Percentiles rank a stretch among this genome's conserved stretches.
Conservation (phyloP, 1,139 yeast species). For the Protomyces inundatus region DNA sequence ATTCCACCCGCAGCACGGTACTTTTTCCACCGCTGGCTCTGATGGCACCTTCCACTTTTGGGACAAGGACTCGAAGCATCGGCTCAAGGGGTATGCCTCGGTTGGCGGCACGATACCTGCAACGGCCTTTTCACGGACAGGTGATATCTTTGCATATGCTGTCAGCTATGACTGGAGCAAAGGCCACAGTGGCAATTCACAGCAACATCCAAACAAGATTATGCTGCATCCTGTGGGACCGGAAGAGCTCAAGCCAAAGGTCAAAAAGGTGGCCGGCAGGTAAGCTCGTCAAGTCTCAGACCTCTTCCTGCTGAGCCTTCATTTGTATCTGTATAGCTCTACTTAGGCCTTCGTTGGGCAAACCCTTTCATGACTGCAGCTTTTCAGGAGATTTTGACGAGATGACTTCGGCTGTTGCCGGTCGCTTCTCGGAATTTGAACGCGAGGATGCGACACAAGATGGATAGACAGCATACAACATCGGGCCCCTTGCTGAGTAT, state of each 20-base stretch:
- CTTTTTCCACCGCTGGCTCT: slow-evolving; percentile 89
- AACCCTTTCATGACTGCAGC: no score
- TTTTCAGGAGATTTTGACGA: no score
- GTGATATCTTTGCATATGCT: slow-evolving; percentile 85
- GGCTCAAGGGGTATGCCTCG: slow-evolving; percentile 65
- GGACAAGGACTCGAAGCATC: slow-evolving; percentile 91
- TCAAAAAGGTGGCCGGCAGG: slow-evolving; percentile 31
- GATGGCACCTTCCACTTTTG: slow-evolving; percentile 93
- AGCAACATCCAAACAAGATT: slow-evolving; percentile 67
- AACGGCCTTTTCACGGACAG: slow-evolving; percentile 75
- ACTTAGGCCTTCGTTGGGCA: no score
- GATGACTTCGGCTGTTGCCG: no score
- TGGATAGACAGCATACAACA: no score
- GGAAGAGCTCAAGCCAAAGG: slow-evolving; percentile 77
- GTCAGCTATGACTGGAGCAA: slow-evolving; percentile 92
- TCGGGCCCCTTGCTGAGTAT: no score
- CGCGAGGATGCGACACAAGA: no score
- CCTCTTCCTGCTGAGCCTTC: no score
- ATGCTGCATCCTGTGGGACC: slow-evolving; percentile 81
- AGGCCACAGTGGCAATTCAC: slow-evolving; percentile 51
- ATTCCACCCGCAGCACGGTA: slow-evolving; percentile 86
- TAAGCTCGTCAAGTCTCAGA: not conserved
- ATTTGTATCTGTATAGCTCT: no score
- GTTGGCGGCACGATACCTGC: slow-evolving; percentile 71
- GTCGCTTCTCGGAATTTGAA: no score